Evolutionary conservation across 495 filamentous ascomycete genomes (phyloP), one percentile per base, ranked within the genome.

Genomic region (Cryomyces minteri): DNA sequence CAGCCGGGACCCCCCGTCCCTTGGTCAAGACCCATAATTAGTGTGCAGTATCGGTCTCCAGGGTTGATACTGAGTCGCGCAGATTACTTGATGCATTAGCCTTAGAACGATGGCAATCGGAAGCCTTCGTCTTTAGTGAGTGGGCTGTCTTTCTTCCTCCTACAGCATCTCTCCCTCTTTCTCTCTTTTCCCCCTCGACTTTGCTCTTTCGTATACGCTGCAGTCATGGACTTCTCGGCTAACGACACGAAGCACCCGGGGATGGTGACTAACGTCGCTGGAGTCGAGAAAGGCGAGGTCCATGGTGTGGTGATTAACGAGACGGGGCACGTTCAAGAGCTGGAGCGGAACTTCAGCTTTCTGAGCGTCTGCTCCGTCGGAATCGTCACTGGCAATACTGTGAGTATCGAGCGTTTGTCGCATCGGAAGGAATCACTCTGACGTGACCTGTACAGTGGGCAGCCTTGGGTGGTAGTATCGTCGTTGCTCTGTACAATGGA

Each of bases 271-370:
- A 2, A 25, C 2, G 18, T 25, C 18, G 18, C 18, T 11, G 38
- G 12, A 8, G 31, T 11, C 37, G 32, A n/a, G 28, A 28, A 38
- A 5, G 46, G 32, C 5, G 6, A 25, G 14, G 41, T 53, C 39
- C 46, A 47, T 36, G 51, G 52, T 25, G 54, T 51, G 43, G 43
- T 62, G 25, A 48, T 76, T 49, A 78, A 77, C 51, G 71, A 69
- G 0, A 70, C 69, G 2, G 73, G 75, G 28, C 72, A 79, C 56
- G 55, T 53, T 31, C 73, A 79, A 50, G 70, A 78, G 49, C 60
- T 79, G n/a, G 65, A 76, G 32, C 63, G 75, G 14, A 70, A 76
- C 39, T 78, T 76, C 56, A 68, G 70, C 39, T 59, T 78, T 4
- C 45, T 75, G 47, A 74, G 67, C 46, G 71, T 77, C 42, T 74